Base-by-base conservation (phyloP, 1,284 basidiomycete species). In the Cystobasidium slooffiae region DNA sequence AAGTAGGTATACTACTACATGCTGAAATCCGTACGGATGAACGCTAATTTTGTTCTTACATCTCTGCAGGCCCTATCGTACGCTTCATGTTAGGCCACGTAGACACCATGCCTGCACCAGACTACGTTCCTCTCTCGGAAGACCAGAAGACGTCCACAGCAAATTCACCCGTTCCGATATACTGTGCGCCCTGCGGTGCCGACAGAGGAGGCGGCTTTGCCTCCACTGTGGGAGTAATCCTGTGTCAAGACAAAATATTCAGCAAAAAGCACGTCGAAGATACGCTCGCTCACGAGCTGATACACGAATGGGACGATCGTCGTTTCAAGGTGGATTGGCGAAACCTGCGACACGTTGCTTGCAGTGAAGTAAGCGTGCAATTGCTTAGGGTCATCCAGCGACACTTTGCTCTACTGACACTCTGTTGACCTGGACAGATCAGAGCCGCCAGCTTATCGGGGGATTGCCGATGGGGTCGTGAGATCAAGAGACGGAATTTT, bases 271-370 rank as follows among this genome's bases (percentile, higher is more conserved):
- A 97, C 79, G 90, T 96, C 88, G 93, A 98, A 82, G 89, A 94
- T 81, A 97, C 94, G 16, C 84, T 98, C 43, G 88, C 92, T 18
- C 96, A 99, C 80, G 96, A 99, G 81, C 88, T 98, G 73, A 85
- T 98, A n/a, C 96, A 98, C 82, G 90, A 94, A 86, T 98, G 91
- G 81, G 96, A 98, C 81, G 92, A 97, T 78, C 92, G 92, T 82
- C 89, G 90, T 81, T 98, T 98, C 85, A 90, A 94, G 74, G 91
- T 97, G 1, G 90, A 97, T 82, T 97, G 93, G 94, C 84, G 82
- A 66, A 91, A 98, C 82, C 83, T 98, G 68, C 84, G 93, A 68
- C 68, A 68, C 53, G n/a, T 70, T 14, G 72, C 75, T 10, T 76
- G 75, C 62, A 62, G 65, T 41, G 75, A 76, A 41, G 75, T 76